Evolutionary conservation across 192 early-diverging fungal genomes (phyloP).

Genomic region (Chytriomyces confervae): DNA sequence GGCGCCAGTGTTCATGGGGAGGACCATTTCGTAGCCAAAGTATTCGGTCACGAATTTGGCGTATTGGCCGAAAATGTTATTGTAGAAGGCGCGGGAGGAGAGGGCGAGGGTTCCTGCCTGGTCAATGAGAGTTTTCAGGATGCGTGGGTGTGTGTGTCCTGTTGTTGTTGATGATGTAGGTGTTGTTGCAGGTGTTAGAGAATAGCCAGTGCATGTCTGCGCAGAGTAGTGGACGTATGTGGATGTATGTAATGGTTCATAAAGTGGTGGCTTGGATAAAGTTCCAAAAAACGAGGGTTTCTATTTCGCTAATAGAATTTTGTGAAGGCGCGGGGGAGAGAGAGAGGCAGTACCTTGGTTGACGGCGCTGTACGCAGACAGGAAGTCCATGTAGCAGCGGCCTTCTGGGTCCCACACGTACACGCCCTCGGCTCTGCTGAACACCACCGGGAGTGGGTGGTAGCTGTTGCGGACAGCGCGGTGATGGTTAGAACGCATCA

Average conservation of each 20-base stretch:
- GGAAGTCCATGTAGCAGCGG: conserved; percentile 85
- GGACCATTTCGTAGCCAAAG: conserved; percentile 97
- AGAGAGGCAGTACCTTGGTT: too few species aligned
- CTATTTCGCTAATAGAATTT: too few species aligned
- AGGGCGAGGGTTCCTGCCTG: conserved; percentile 87
- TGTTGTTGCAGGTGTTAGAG: too few species aligned
- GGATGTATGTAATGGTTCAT: too few species aligned
- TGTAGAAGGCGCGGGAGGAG: conserved; percentile 96
- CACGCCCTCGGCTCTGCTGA: conserved; percentile 83
- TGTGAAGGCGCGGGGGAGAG: too few species aligned
- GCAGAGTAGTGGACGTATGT: too few species aligned
- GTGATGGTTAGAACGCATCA: neutral
- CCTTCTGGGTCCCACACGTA: conserved; percentile 96
- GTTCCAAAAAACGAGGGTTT: too few species aligned
- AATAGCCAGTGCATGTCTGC: too few species aligned
- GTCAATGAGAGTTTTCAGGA: conserved; percentile 85
- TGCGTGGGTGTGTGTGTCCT: conserved; percentile 96
- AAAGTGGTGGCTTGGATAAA: too few species aligned
- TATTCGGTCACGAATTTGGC: conserved; percentile 91
- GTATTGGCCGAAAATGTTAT: conserved; percentile 88
- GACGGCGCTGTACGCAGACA: conserved; percentile 83
- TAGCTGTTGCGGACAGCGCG: conserved; percentile 61
- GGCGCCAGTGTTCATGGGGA: conserved; percentile 99
- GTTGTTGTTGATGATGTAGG: neutral
- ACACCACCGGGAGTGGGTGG: conserved; percentile 95